Conservation (phyloP, 179 eudicot species). For the Carnegiea gigantea region DNA sequence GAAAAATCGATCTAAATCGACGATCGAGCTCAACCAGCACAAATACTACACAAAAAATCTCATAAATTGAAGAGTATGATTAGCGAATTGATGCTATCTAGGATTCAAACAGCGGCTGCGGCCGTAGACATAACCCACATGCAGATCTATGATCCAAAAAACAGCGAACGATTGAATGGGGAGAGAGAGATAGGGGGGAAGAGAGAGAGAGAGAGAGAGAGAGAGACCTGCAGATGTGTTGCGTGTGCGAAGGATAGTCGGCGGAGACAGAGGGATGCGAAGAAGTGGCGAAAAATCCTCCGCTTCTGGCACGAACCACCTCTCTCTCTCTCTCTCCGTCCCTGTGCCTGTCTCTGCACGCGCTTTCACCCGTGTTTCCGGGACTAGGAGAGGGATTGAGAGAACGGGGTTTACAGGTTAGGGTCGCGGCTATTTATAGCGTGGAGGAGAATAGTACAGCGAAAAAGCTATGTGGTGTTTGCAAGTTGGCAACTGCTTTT, state of each 20-base stretch:
- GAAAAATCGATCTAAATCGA: background rate
- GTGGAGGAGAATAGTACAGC: too few species aligned
- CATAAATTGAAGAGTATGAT: too few species aligned
- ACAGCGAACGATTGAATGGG: background rate
- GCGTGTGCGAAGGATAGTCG: background rate
- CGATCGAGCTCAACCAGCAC: background rate
- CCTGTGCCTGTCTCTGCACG: background rate
- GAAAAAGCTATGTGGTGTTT: too few species aligned
- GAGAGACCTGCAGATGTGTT: conserved; percentile 4
- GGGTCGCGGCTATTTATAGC: background rate
- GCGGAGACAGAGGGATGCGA: background rate
- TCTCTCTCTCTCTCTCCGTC: background rate
- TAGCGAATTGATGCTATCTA: background rate
- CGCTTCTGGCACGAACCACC: conserved; percentile 4
- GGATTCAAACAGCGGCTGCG: background rate
- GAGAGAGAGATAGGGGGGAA: too few species aligned
- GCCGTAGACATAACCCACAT: background rate
- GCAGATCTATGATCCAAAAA: background rate
- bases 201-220: too few species aligned
- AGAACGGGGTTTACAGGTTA: background rate
- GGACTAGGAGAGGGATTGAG: background rate
- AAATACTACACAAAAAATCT: background rate
- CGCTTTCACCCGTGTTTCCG: background rate
- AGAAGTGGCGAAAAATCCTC: conserved; percentile 11
- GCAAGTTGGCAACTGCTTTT: too few species aligned